These are phyloP conservation scores for Penicillium capsulatum DNA, from an alignment of 2,329 filamentous ascomycete species.

Conservation along the genomic window DNA sequence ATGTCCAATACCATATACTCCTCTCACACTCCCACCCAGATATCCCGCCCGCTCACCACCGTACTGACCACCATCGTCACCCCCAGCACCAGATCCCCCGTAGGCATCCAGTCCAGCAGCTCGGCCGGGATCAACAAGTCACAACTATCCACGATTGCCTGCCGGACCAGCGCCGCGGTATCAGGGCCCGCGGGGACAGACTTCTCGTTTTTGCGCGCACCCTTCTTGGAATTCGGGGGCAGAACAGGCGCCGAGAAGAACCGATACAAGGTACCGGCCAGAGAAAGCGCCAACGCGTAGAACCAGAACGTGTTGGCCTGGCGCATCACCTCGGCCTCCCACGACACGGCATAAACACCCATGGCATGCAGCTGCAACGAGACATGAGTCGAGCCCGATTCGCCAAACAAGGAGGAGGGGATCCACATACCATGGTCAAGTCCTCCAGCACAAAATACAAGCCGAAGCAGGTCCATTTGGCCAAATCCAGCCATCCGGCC, in stretches of 20 bases:
- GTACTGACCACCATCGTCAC: slow-evolving; percentile 60
- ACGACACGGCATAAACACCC: slow-evolving; percentile 43
- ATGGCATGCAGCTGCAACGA: slow-evolving; percentile 45
- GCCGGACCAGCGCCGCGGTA: slow-evolving; percentile 39
- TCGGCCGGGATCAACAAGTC: slow-evolving; percentile 61
- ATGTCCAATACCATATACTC: neutral
- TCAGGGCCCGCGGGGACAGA: neutral
- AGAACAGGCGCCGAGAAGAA: slow-evolving; percentile 11
- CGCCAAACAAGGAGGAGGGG: neutral
- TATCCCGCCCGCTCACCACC: slow-evolving; percentile 55
- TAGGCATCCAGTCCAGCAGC: slow-evolving; percentile 57
- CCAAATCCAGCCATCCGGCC: slow-evolving; percentile 48
- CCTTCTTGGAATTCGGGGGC: slow-evolving; percentile 25
- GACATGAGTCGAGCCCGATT: slow-evolving; percentile 18
- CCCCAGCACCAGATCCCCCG: slow-evolving; percentile 52
- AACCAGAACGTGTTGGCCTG: slow-evolving; percentile 70
- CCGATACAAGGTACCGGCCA: slow-evolving; percentile 34
- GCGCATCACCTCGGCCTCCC: slow-evolving; percentile 47
- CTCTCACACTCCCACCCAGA: slow-evolving; percentile 49
- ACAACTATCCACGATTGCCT: slow-evolving; percentile 54
- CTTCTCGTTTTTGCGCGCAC: slow-evolving; percentile 23
- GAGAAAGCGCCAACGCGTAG: slow-evolving; percentile 54
- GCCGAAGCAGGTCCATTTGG: slow-evolving; percentile 58
- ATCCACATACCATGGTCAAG: slow-evolving; percentile 57
- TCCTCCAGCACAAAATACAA: slow-evolving; percentile 66